These are phyloP conservation scores for Dactylellina parvicollis DNA, from an alignment of 2,329 filamentous ascomycete genomes.

Conservation along the genomic window DNA sequence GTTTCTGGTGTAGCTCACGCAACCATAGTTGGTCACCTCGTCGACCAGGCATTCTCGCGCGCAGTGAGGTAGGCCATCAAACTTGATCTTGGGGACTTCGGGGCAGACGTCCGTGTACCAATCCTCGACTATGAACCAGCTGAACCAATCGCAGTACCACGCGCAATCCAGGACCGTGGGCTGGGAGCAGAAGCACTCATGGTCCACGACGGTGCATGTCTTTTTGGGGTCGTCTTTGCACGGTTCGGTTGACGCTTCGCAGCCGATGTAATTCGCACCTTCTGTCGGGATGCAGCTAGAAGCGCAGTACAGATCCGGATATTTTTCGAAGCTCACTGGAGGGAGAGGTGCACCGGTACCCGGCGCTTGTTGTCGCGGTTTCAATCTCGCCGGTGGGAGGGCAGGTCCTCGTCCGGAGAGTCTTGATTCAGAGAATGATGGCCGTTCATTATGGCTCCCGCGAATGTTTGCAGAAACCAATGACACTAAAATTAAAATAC, in stretches of 20 bases:
- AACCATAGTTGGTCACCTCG: constrained; percentile 6
- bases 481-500: neutral
- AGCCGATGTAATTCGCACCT: neutral
- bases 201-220: constrained; percentile 1
- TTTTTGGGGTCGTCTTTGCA: neutral
- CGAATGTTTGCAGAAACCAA: neutral
- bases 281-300: constrained; percentile 6
- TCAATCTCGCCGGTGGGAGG: neutral
- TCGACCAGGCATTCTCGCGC: constrained; percentile 7
- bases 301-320: neutral
- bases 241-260: neutral
- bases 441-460: neutral
- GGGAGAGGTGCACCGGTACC: neutral
- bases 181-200: constrained; percentile 6
- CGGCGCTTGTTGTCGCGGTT: neutral
- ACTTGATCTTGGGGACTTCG: constrained; percentile 14
- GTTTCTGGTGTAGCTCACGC: constrained; percentile 21
- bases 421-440: neutral
- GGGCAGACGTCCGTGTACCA: constrained; percentile 11
- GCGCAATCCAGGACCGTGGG: neutral
- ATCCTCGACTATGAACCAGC: constrained; percentile 13
- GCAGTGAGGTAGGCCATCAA: constrained; percentile 3
- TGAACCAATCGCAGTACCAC: constrained; percentile 16
- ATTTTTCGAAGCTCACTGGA: neutral
- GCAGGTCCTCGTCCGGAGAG: neutral